Percentiles rank a stretch among this genome's conserved stretches.
These are phyloP conservation scores for Ceratocystis huliohia DNA, from an alignment of 2,329 filamentous ascomycete genomes.

Conservation along the genomic window DNA sequence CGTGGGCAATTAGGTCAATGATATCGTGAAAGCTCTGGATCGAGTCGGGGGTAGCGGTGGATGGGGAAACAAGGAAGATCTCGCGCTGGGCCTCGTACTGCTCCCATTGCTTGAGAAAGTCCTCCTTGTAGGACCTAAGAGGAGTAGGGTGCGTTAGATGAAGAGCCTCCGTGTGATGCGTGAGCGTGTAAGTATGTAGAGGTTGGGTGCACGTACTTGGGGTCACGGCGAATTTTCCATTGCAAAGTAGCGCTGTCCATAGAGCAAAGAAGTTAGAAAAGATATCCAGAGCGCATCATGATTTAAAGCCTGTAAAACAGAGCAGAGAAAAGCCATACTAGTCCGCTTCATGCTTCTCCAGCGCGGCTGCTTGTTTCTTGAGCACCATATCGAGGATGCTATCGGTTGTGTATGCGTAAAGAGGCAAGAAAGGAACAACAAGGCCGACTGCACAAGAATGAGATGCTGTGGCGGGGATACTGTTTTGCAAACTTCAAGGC, in stretches of 20 bases:
- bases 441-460: not conserved
- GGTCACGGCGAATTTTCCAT: conserved; percentile 82
- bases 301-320: not conserved
- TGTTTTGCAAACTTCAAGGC: not conserved
- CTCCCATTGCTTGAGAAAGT: conserved; percentile 76
- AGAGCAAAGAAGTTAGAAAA: conserved; percentile 17
- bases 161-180: not conserved
- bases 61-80: conserved; percentile 76
- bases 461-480: not conserved
- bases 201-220: conserved; percentile 42
- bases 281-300: conserved; percentile 2
- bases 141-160: conserved; percentile 18
- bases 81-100: conserved; percentile 87
- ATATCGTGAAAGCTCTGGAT: conserved; percentile 78
- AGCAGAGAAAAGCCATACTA: conserved; percentile 39
- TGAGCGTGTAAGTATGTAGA: not conserved
- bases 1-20: conserved; percentile 86
- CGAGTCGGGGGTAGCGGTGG: conserved; percentile 62
- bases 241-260: conserved; percentile 62
- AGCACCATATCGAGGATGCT: conserved; percentile 41
- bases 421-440: not conserved
- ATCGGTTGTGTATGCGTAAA: not conserved
- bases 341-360: conserved; percentile 92
- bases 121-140: conserved; percentile 68
- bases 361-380: conserved; percentile 78